phyloP scores from a whole-genome alignment of 2,329 filamentous ascomycete genomes.

The Penicillium sp. region DNA sequence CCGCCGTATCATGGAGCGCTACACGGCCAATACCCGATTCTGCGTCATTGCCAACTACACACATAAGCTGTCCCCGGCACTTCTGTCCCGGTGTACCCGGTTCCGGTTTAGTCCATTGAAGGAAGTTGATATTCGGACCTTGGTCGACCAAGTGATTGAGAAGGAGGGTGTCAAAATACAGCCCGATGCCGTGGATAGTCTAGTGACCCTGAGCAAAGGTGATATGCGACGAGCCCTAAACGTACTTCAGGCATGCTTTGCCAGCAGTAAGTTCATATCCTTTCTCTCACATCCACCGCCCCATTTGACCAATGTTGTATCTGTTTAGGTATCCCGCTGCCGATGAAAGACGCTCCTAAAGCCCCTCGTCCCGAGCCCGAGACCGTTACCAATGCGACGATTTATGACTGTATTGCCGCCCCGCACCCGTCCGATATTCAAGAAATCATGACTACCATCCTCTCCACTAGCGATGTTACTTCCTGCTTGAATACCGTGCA shows the following conservation, averaged over 20 bases:
- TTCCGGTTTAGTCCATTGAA: conserved; percentile 95
- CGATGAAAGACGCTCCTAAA: conserved; percentile 58
- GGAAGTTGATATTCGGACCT: conserved; percentile 74
- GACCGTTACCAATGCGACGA: conserved; percentile 83
- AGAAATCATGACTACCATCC: conserved; percentile 77
- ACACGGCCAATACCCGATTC: conserved; percentile 95
- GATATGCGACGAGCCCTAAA: conserved; percentile 96
- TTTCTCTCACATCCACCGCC: neutral
- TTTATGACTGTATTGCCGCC: conserved; percentile 96
- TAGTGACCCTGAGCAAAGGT: conserved; percentile 85
- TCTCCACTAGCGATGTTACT: conserved; percentile 82
- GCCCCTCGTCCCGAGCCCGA: conserved; percentile 65
- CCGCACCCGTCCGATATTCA: conserved; percentile 86
- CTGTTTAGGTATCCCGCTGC: conserved; percentile 63
- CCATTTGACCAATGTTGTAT: neutral
- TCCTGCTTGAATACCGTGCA: conserved; percentile 86
- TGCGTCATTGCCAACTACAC: conserved; percentile 99
- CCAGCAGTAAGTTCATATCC: conserved; percentile 64
- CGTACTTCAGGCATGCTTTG: conserved; percentile 93
- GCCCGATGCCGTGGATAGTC: conserved; percentile 72
- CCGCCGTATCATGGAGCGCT: conserved; percentile 97
- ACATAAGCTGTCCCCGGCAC: conserved; percentile 90
- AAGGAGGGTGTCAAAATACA: conserved; percentile 84
- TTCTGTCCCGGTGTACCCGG: conserved; percentile 88
- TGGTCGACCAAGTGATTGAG: conserved; percentile 86